Evolutionary conservation across 305 asterid species (phyloP).

Genomic region (Striga hermonthica): DNA sequence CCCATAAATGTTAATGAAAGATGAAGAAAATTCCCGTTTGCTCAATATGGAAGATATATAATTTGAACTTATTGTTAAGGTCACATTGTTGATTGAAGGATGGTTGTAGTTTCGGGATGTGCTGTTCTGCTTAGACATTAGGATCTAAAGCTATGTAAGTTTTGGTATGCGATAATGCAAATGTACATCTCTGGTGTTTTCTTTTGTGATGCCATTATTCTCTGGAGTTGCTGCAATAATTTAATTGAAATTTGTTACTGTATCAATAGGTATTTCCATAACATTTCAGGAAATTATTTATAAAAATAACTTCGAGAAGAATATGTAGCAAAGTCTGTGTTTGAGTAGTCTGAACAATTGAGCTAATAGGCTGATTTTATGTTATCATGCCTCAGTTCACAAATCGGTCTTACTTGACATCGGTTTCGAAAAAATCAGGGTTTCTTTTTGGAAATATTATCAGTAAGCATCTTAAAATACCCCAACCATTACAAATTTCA

Average conservation of each 20-base stretch:
- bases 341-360: constrained; percentile 1
- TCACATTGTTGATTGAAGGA: background rate
- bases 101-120: background rate
- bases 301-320: background rate
- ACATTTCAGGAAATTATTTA: background rate
- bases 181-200: background rate
- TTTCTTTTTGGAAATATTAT: background rate
- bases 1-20: background rate
- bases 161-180: too few species aligned
- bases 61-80: background rate
- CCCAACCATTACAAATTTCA: background rate
- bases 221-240: too few species aligned
- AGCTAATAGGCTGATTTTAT: background rate
- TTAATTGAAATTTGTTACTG: background rate
- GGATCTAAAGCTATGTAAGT: background rate
- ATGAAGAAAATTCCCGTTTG: background rate
- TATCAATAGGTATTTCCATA: too few species aligned
- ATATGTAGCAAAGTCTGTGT: background rate
- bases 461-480: background rate
- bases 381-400: background rate
- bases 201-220: background rate
- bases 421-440: background rate
- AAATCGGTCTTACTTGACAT: background rate
- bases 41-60: too few species aligned
- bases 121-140: background rate